Evolutionary conservation across 805 yeast species (phyloP), one percentile per base, ranked within the genome.

Genomic region (Yarrowia phangngaensis): DNA sequence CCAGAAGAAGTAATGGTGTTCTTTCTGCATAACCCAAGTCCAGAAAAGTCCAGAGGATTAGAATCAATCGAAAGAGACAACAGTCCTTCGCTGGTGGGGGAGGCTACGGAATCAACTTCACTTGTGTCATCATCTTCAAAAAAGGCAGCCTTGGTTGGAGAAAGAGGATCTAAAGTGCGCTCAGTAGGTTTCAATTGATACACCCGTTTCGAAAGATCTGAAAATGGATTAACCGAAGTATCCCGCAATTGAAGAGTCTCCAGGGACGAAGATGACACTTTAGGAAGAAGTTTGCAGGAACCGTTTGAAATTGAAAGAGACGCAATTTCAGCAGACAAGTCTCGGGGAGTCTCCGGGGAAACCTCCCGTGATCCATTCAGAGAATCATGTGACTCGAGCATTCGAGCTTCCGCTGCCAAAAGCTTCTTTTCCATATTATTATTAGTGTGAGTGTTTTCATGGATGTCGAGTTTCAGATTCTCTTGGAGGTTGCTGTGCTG

Each of bases 1-100:
- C 33, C 31, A 11, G 50, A 45, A 4, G 50, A 45, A 5, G 32
- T 33, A 23, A 45, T 45, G 17, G 50, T 45, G 50, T 45, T 45
- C 12, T 45, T 45, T 3, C 50, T 38, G 3, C 26, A 23, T 15
- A 45, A 31, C 7, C 32, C 33, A 4, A 45, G 23, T 0, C 30
- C 38, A 14, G 49, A 43, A 6, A 40, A 40, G 15, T 40, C 47
- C 3, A 40, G 34, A 2, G 47, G 47, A 6, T 20, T 28, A 6
- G 27, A 28, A 16, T 27, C 47, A 6, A 35, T 27, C 6, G 17
- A 6, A 3, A 35, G 30, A 24, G 43, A 11, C n/a, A 35, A 28
- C 8, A n/a, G n/a, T n/a, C n/a, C n/a, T n/a, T n/a, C n/a, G n/a
- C n/a, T n/a, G n/a, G n/a, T n/a, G n/a, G n/a, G n/a, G n/a, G n/a